Base-by-base conservation (phyloP, 345 rosid species). In the Noccaea caerulescens region DNA sequence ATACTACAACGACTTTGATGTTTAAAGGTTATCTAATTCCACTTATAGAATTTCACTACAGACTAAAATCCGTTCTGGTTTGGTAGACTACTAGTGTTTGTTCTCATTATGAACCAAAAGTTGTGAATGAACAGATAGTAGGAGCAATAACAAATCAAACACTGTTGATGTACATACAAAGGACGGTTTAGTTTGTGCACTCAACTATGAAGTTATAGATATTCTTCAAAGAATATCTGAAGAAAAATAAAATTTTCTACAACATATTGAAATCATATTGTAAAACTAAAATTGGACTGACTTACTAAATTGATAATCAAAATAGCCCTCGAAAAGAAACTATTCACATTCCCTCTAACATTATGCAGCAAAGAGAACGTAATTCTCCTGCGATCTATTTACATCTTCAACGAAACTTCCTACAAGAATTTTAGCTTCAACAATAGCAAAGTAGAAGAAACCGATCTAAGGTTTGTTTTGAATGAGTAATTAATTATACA, bases 1-100 rank as follows among this genome's bases (percentile, higher is more conserved):
- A 87, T 90, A 93, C 96, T 87, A 90, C 97, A 87, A 93, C 97
- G 90, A 87, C 93, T 0, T 59, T 30, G 14, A 41, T 76, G 71
- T 7, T 5, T 0, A 2, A 27, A 27, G 23, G 23, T 20, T 27
- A 25, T 25, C 27, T 25, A 3, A 25, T 25, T 1, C 27, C 2
- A 1, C 1, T 25, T 25, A 27, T 27, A 3, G 0, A 27, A 27
- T 0, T 2, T 27, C 30, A 27, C 4, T 27, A 27, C 30, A 27
- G 30, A 27, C 30, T 27, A 27, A 27, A 2, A 27, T 27, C 30
- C 30, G 3, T 27, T 2, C 30, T 27, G 30, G 30, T 27, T 27
- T 20, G 23, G 23, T 20, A 20, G 23, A 20, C 0, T 16, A n/a
- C 23, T 20, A 20, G 23, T 20, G 23, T 20, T 20, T 27, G 30